Evolutionary conservation across 2,329 filamentous ascomycete species (phyloP), one percentile per base, ranked within the genome.

Genomic region (Ophiosphaerella narmari): DNA sequence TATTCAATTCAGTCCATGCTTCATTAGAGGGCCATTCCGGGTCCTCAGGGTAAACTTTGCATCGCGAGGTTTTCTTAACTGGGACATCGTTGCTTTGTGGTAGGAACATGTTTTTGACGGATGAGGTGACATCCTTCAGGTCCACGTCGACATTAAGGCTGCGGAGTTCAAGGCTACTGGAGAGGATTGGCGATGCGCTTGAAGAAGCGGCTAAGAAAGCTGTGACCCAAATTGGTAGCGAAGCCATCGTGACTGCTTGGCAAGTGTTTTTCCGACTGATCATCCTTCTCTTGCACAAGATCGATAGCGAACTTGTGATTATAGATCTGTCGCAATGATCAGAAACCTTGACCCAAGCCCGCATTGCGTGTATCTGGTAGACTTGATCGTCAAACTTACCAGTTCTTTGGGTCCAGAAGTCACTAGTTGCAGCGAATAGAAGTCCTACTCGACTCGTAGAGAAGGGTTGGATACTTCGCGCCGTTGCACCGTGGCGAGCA

Each of bases 1-100:
- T 58, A 64, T 83, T 81, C 43, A 85, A 72, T 12, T 58, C 55
- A 6, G 59, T 50, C 82, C 82, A 84, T 11, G 66, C 66, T 0
- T 68, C 57, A 11, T 73, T 52, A 1, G 74, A 75, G 0, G 82
- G 82, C 82, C 82, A 84, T 39, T 63, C 63, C 7, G 63, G 21
- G 12, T 75, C 74, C 16, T 73, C 75, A 1, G 79, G 80, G 39
- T 75, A 78, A 2, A 78, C 72, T 63, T 81, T 83, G 68, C 80
- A 83, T 52, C 63, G 49, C 9, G 63, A 63, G 8, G 58, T 57
- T 18, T 50, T 52, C 24, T 52, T 55, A n/a, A 44, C 54, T 16
- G 59, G 48, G 3, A 54, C 13, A 12, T 52, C 33, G 13, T 46
- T 43, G 16, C 54, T 53, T 18, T 43, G 50, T 3, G 63, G 55